Conservation (phyloP, 371 early-diverging fungal species). For the Mortierella sp. region DNA sequence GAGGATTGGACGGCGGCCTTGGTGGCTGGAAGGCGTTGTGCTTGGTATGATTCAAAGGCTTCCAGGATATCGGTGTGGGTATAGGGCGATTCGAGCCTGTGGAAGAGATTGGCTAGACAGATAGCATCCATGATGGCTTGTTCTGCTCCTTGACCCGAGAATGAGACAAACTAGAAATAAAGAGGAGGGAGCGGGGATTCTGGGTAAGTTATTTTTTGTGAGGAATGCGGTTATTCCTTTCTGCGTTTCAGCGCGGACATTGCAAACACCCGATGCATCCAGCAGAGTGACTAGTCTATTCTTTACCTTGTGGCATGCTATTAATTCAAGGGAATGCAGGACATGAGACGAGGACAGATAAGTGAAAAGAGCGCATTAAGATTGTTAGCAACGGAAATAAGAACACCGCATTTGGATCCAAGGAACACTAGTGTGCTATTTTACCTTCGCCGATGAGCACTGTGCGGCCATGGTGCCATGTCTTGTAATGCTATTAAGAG, state of each 20-base stretch:
- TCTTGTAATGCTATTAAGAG: slow-evolving; percentile 34
- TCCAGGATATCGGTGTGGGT: slow-evolving; percentile 23
- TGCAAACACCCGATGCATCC: neutral
- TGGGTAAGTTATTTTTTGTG: too few relatives aligned
- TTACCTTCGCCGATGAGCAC: slow-evolving; percentile 47
- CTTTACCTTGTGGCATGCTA: slow-evolving; percentile 10
- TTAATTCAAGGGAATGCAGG: neutral
- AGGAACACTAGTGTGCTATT: neutral
- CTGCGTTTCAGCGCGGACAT: neutral
- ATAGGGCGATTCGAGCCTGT: slow-evolving; percentile 22
- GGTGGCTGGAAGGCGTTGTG: slow-evolving; percentile 2
- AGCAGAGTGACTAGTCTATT: neutral
- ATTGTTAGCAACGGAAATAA: neutral
- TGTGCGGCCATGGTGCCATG: slow-evolving; percentile 50
- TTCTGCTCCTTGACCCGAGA: slow-evolving; percentile 43
- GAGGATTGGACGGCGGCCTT: slow-evolving; percentile 27
- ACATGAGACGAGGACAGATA: neutral
- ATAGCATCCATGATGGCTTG: slow-evolving; percentile 48
- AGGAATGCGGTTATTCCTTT: neutral
- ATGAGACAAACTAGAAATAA: slow-evolving; percentile 29
- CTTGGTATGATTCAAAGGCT: slow-evolving; percentile 29
- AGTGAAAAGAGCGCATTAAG: neutral
- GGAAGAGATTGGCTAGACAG: slow-evolving; percentile 38
- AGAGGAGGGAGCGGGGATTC: neutral
- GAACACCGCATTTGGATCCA: too few relatives aligned